Evolutionary conservation across 805 yeast genomes (phyloP), one percentile per base, ranked within the genome.

Genomic region (Kurtzmaniella fragi): DNA sequence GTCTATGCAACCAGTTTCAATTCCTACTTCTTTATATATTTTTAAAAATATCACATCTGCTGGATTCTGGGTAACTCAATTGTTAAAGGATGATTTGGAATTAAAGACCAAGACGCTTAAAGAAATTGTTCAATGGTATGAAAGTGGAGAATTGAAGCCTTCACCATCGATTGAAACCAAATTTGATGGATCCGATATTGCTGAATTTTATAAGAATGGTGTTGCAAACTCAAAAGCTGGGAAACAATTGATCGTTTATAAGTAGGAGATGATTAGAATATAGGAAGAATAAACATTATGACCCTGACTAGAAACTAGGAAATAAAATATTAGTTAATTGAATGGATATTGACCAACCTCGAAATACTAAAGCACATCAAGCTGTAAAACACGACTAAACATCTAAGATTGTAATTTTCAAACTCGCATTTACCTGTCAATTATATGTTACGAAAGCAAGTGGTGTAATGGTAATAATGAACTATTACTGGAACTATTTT

Each of bases 1-100:
- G 99, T 87, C 97, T 3, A 80, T 82, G 71, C 90, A 87, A 64
- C 99, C 99, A 2, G 95, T 93, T 9, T 75, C 78, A n/a, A 62
- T 93, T 40, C 96, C 98, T 30, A 88, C 96, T 1, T 78, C 95
- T 0, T 66, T 86, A 43, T 86, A 86, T 56, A 90, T 93, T 47
- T 93, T 93, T 71, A 93, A 91, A 62, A 84, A 90, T 54, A 62
- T 93, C 40, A 80, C 84, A 5, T 80, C 89, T 38, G 76, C 80
- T 23, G 99, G 99, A 0, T 93, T 85, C 67, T 93, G 99, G 99
- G 80, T 89, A 42, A 84, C 96, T 10, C 78, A 50, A 33, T 59
- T 67, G 42, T 57, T 66, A 44, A 66, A 64, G 47, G 39, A 53
- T 32, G 58, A 67, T 46, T 44, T 45, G 2, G 61, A 54, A 27